Percentiles rank a stretch among this genome's conserved stretches.
phyloP scores from a whole-genome alignment of 176 grass and related monocot species.

The Zea luxurians region DNA sequence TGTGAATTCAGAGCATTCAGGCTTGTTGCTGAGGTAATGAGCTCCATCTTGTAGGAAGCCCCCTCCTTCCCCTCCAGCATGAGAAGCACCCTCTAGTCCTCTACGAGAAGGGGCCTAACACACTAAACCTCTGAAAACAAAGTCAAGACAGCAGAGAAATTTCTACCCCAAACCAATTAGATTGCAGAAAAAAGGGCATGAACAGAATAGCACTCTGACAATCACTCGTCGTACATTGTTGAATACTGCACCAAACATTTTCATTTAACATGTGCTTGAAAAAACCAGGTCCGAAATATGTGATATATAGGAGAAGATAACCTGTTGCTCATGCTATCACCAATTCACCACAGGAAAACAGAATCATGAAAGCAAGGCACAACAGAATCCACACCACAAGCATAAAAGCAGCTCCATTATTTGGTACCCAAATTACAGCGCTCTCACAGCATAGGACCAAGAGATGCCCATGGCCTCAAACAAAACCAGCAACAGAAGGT shows the following conservation, averaged over 20 bases:
- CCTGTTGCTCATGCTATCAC: background rate
- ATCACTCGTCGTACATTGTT: background rate
- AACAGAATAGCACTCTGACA: background rate
- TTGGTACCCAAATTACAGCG: slow-evolving; percentile 15
- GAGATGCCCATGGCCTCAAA: too few relatives aligned
- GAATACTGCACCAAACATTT: too few relatives aligned
- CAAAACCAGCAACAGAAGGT: too few relatives aligned
- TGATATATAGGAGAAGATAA: background rate
- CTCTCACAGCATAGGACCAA: too few relatives aligned
- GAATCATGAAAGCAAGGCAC: background rate
- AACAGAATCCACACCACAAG: background rate
- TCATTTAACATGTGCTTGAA: background rate
- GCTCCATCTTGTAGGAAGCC: slow-evolving; percentile 62
- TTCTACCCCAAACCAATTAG: too few relatives aligned
- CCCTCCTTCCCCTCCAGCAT: slow-evolving; percentile 78
- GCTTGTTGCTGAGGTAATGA: slow-evolving; percentile 73
- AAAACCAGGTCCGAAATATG: background rate
- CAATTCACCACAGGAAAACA: background rate
- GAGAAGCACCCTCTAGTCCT: slow-evolving; percentile 71
- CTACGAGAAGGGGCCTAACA: slow-evolving; percentile 60
- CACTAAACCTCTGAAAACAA: too few relatives aligned
- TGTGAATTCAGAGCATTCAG: slow-evolving; percentile 77
- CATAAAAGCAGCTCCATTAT: slow-evolving; percentile 29
- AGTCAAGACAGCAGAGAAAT: background rate
- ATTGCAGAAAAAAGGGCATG: too few relatives aligned